phyloP scores from a whole-genome alignment of 2,329 filamentous ascomycete species.

The Pseudogymnoascus sp. region DNA sequence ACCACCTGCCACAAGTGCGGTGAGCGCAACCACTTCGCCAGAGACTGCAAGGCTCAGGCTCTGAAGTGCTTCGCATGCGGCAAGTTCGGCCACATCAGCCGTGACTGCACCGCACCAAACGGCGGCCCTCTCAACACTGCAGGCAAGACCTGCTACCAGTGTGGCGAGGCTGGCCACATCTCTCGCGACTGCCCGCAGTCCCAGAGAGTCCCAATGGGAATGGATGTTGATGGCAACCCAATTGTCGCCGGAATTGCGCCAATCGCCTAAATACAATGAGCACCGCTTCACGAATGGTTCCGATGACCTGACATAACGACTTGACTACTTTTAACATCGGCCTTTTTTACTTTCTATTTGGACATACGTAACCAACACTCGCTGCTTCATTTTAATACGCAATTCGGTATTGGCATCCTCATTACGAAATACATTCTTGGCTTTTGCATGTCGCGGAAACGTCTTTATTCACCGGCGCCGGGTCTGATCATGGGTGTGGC shows the following conservation, averaged over 20 bases:
- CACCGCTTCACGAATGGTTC: slow-evolving; percentile 25
- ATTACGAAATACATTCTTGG: slow-evolving; percentile 10
- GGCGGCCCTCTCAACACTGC: slow-evolving; percentile 91
- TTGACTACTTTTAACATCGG: slow-evolving; percentile 24
- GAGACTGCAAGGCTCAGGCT: slow-evolving; percentile 79
- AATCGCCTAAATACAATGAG: slow-evolving; percentile 34
- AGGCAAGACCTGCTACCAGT: slow-evolving; percentile 98
- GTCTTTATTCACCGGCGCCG: slow-evolving; percentile 26
- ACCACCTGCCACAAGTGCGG: slow-evolving; percentile 70
- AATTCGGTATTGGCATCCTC: slow-evolving; percentile 17
- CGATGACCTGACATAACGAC: slow-evolving; percentile 28
- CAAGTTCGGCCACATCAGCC: slow-evolving; percentile 50
- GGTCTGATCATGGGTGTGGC: slow-evolving; percentile 26
- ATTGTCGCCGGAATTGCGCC: slow-evolving; percentile 34
- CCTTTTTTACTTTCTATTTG: slow-evolving; percentile 26
- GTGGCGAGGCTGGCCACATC: slow-evolving; percentile 91
- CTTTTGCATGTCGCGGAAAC: slow-evolving; percentile 22
- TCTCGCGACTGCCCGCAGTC: slow-evolving; percentile 79
- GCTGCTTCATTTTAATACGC: slow-evolving; percentile 24
- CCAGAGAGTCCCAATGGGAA: slow-evolving; percentile 47
- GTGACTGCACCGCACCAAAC: slow-evolving; percentile 94
- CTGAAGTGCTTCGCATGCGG: slow-evolving; percentile 77
- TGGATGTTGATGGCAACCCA: slow-evolving; percentile 33
- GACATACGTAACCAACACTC: slow-evolving; percentile 18
- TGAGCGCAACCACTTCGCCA: slow-evolving; percentile 94